A percentile compares a stretch with the other conserved stretches of the same genome.
phyloP scores from a whole-genome alignment of 2,329 filamentous ascomycete genomes.

The Fusarium sp. region DNA sequence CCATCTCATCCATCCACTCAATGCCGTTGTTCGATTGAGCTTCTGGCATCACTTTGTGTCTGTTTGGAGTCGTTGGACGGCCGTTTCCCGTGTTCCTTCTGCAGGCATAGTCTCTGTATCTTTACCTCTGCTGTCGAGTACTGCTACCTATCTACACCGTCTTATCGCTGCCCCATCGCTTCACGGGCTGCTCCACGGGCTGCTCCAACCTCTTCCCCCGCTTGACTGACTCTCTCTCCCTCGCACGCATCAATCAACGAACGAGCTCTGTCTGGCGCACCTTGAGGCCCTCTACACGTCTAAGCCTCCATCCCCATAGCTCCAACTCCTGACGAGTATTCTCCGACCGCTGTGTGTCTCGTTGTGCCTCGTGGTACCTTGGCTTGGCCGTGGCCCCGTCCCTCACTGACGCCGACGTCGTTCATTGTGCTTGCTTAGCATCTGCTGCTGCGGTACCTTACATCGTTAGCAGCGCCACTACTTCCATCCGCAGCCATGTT shows the following conservation, averaged over 20 bases:
- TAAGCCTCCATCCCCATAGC: background rate
- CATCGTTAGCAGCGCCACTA: constrained; percentile 34
- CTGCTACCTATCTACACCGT: background rate
- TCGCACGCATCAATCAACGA: background rate
- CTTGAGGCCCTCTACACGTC: constrained; percentile 5
- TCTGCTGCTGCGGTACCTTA: constrained; percentile 25
- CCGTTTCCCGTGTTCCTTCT: background rate
- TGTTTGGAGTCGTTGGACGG: background rate
- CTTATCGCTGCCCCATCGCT: background rate
- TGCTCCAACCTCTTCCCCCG: constrained; percentile 2
- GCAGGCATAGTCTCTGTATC: constrained; percentile 10
- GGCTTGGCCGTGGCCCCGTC: constrained; percentile 4
- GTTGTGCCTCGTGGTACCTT: constrained; percentile 21
- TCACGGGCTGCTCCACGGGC: background rate
- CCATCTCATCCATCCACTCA: background rate
- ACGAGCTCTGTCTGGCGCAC: background rate
- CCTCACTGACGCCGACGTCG: constrained; percentile 20
- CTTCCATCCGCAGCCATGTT: constrained; percentile 52
- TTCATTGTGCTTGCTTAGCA: constrained; percentile 17
- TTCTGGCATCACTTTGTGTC: background rate
- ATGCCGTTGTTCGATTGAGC: background rate
- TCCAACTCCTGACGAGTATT: background rate
- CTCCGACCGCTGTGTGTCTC: constrained; percentile 16
- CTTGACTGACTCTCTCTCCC: constrained; percentile 7
- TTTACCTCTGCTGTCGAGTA: background rate